Evolutionary conservation across 1,284 basidiomycete genomes (phyloP), one percentile per base, ranked within the genome.

Genomic region (Trametes versicolor): DNA sequence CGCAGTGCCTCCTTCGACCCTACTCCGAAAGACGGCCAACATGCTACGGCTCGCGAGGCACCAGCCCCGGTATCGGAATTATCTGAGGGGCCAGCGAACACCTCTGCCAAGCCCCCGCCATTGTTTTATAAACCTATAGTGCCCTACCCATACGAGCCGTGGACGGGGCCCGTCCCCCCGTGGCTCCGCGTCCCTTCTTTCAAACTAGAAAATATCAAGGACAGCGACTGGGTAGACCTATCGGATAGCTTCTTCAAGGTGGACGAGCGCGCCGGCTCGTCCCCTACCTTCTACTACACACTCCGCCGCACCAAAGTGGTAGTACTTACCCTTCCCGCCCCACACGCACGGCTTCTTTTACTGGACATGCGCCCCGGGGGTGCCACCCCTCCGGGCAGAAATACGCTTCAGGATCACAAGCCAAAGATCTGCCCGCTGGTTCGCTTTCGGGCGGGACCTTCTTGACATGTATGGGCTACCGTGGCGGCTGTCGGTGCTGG

Each of bases 291-390:
- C 43, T 45, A 45, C 43, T 19, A 9, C 43, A 2, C 29, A 8
- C 8, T 32, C 8, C 29, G 43, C 9, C 8, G n/a, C 43, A 19
- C 43, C 17, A 4, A 2, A 19, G n/a, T 4, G 8, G 4, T 45
- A 8, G 17, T 8, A 12, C 43, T 37, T 8, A 12, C 43, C 48
- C 36, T 65, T 78, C 9, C 62, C 64, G n/a, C 43, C 54, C 15
- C 43, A 56, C 43, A 66, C 60, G 8, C 52, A 34, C 32, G 60
- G 64, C 36, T 66, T 66, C 58, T 62, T 66, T 56, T 66, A 66
- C 57, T 62, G 52, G 51, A 41, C 49, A 49, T n/a, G 25, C 2
- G 36, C 19, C 25, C 54, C 17, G 25, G 34, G 27, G 1, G 12
- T 51, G 5, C 56, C 48, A 9, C 17, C 13, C 21, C 10, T 58